A percentile compares a stretch with the other conserved stretches of the same genome.
These are phyloP conservation scores for Favolaschia claudopus DNA, from an alignment of 768 basidiomycete species.

Conservation along the genomic window DNA sequence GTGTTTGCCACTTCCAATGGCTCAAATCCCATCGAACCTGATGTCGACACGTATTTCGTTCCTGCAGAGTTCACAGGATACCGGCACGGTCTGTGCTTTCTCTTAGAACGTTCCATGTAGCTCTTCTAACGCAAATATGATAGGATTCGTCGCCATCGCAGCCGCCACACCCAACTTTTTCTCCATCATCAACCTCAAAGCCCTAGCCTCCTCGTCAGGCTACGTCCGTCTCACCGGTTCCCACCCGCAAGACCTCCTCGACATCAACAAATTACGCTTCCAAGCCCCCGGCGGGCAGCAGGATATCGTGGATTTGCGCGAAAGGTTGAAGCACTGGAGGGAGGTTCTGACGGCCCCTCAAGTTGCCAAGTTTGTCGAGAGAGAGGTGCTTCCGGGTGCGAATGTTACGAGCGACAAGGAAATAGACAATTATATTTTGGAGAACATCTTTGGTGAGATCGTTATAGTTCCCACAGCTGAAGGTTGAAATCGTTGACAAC, in stretches of 20 bases:
- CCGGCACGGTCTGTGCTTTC: constrained; percentile 27
- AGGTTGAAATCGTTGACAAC: no score
- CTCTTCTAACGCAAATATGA: constrained; percentile 20
- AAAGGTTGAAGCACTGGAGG: constrained; percentile 31
- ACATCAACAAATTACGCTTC: constrained; percentile 37
- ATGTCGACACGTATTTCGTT: constrained; percentile 33
- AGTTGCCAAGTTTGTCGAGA: constrained; percentile 19
- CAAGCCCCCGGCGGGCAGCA: constrained; percentile 28
- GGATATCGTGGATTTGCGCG: constrained; percentile 33
- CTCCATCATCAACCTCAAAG: constrained; percentile 34
- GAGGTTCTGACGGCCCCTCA: constrained; percentile 14
- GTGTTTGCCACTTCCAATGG: constrained; percentile 31
- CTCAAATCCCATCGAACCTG: constrained; percentile 26
- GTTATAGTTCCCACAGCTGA: no score
- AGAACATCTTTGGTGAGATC: constrained; percentile 32
- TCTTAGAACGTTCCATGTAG: not conserved
- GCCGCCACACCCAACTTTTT: constrained; percentile 28
- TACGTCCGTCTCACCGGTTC: constrained; percentile 37
- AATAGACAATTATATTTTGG: constrained; percentile 32
- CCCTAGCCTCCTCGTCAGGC: constrained; percentile 35
- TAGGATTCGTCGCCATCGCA: constrained; percentile 22
- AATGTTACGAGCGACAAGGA: constrained; percentile 30
- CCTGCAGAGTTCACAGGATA: constrained; percentile 34
- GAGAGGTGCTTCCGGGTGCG: constrained; percentile 31
- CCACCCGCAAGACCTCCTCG: constrained; percentile 35